Evolutionary conservation across 345 rosid species (phyloP), one percentile per base, ranked within the genome.

Genomic region (Anastatica hierochuntica): DNA sequence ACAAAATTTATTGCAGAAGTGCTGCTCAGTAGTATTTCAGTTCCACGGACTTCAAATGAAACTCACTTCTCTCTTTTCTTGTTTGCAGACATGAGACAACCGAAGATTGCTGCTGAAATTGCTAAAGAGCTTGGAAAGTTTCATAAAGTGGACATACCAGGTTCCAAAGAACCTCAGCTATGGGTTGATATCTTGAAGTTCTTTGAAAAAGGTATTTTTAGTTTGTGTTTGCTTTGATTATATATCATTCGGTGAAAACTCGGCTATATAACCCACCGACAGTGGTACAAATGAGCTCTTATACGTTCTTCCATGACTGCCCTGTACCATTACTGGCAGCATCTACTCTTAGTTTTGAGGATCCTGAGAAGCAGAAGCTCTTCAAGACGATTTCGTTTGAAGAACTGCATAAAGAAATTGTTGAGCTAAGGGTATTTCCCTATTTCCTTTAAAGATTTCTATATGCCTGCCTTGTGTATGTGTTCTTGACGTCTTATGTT

Each of bases 131-230:
- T 92, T 63, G 76, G 43, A 14, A 81, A 54, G 67, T 92, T 88
- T 75, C 96, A 92, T 72, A 61, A 69, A 63, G 94, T 85, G 58
- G 81, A 83, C 53, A 76, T 92, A 59, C 90, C 98, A 9, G 94
- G 97, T 33, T 78, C 85, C 64, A 79, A 79, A 71, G 98, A 85
- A 62, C 94, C 98, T 66, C 95, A 92, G 65, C 75, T 88, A 13
- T 92, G 97, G 97, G 70, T 71, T 67, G 98, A 88, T 36, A 71
- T 92, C 49, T 75, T 78, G 65, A 88, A 78, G 79, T 88, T 92
- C 66, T 85, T 68, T 60, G 94, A 78, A 63, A 92, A 74, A 70
- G 97, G 98, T 88, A 40, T 39, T 12, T 4, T 23, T 10, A 56
- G 3, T 24, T 31, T 54, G n/a, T n/a, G n/a, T n/a, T n/a, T n/a